Evolutionary conservation across 805 yeast genomes (phyloP).

Genomic region (Metschnikowia picachoensis): DNA sequence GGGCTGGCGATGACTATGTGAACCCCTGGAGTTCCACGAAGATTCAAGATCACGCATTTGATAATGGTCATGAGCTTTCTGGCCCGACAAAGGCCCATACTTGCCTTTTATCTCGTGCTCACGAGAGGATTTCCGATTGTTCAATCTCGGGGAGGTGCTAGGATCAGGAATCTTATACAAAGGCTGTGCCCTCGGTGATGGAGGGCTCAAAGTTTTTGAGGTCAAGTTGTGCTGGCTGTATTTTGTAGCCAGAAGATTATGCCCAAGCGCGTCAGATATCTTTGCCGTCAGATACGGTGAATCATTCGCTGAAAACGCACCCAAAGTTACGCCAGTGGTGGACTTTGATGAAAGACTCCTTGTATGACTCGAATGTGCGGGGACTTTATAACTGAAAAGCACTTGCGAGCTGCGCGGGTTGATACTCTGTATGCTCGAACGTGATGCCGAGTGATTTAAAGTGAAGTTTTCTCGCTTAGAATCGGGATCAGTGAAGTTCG

Average conservation of each 20-base stretch:
- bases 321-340: constrained; percentile 2
- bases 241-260: constrained; percentile 13
- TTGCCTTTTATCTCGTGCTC: neutral
- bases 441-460: neutral
- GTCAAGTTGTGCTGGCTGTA: constrained; percentile 13
- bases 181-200: neutral
- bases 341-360: neutral
- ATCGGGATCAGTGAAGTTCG: neutral
- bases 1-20: constrained; percentile 1
- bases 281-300: constrained; percentile 22
- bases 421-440: constrained; percentile 14
- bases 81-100: neutral
- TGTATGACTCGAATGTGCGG: constrained; percentile 7
- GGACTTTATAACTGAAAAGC: constrained; percentile 34
- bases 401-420: constrained; percentile 32
- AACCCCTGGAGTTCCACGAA: neutral
- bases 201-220: constrained; percentile 5
- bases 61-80: neutral
- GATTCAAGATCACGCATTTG: neutral
- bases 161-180: neutral
- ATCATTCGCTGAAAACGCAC: constrained; percentile 10
- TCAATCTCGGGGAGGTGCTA: neutral
- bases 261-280: constrained; percentile 8
- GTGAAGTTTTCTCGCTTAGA: neutral
- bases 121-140: neutral